Conservation (phyloP, 208 protist species). For the Lotmaria passim region DNA sequence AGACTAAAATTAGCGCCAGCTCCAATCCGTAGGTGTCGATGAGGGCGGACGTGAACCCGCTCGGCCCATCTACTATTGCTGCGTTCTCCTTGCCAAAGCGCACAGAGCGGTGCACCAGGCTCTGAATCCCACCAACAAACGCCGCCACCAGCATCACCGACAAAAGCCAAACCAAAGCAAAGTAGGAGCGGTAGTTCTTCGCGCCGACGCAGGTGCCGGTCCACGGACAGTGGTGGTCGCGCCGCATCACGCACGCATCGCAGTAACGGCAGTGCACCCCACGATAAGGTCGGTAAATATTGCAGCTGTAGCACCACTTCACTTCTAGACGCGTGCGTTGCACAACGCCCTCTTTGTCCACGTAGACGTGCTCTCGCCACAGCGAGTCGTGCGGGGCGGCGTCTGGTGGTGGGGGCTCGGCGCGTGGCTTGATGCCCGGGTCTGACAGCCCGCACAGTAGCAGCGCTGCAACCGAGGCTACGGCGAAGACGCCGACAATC, state of each 20-base stretch:
- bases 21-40: slow-evolving; percentile 73
- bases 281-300: slow-evolving; percentile 78
- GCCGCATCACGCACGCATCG: slow-evolving; percentile 80
- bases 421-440: slow-evolving; percentile 62
- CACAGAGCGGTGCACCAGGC: slow-evolving; percentile 40
- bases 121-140: slow-evolving; percentile 55
- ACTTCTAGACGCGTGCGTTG: slow-evolving; percentile 40
- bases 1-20: slow-evolving; percentile 60
- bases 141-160: slow-evolving; percentile 45
- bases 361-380: slow-evolving; percentile 39
- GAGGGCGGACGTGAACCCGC: slow-evolving; percentile 48
- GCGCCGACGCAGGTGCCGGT: slow-evolving; percentile 89
- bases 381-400: slow-evolving; percentile 46
- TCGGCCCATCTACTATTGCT: background rate
- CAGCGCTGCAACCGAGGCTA: slow-evolving; percentile 38
- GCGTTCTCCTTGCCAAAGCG: slow-evolving; percentile 7
- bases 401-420: slow-evolving; percentile 32
- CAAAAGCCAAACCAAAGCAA: slow-evolving; percentile 63
- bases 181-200: slow-evolving; percentile 87
- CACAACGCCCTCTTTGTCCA: slow-evolving; percentile 28
- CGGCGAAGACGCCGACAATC: slow-evolving; percentile 39
- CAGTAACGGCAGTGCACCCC: slow-evolving; percentile 90
- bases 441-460: slow-evolving; percentile 51
- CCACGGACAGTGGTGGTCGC: slow-evolving; percentile 95
- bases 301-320: slow-evolving; percentile 89